Conservation (phyloP, 139 green algal genomes). For the Nannochloris sp. region DNA sequence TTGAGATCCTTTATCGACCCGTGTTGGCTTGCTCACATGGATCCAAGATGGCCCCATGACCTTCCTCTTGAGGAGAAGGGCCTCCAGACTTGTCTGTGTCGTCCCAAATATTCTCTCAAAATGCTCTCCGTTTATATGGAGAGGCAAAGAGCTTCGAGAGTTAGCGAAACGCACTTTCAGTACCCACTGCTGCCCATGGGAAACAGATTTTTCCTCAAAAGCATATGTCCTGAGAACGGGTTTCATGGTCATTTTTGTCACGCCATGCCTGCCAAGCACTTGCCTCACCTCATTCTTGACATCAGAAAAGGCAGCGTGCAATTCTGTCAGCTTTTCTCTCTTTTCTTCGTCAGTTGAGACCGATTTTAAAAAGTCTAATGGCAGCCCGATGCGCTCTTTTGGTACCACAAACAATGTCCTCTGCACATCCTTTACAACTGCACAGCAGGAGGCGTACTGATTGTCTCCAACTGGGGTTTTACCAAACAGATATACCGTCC, state of each 20-base stretch:
- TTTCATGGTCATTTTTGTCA: slow-evolving; percentile 67
- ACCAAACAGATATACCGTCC: slow-evolving; percentile 84
- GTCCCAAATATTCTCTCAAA: slow-evolving; percentile 66
- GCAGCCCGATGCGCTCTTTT: slow-evolving; percentile 30
- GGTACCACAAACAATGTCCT: slow-evolving; percentile 78
- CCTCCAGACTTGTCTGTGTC: slow-evolving; percentile 69
- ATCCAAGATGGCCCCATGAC: slow-evolving; percentile 91
- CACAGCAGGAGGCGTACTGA: slow-evolving; percentile 56
- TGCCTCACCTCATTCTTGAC: slow-evolving; percentile 72
- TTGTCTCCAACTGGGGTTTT: slow-evolving; percentile 49
- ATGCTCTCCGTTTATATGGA: slow-evolving; percentile 35
- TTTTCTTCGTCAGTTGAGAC: slow-evolving; percentile 37
- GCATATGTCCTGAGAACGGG: slow-evolving; percentile 85
- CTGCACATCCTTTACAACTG: slow-evolving; percentile 44
- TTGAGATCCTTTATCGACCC: slow-evolving; percentile 24
- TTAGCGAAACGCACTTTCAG: slow-evolving; percentile 82
- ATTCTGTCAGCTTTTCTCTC: slow-evolving; percentile 23
- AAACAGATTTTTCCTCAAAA: slow-evolving; percentile 77
- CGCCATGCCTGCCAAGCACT: slow-evolving; percentile 48
- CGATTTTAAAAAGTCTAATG: slow-evolving; percentile 28
- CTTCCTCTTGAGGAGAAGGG: slow-evolving; percentile 80
- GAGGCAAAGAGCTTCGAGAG: slow-evolving; percentile 43
- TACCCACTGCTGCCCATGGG: slow-evolving; percentile 75
- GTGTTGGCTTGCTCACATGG: slow-evolving; percentile 34
- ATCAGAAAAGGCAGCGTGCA: slow-evolving; percentile 37